Conservation (phyloP, 1,284 basidiomycete species). For the Ustilago cynodontis region DNA sequence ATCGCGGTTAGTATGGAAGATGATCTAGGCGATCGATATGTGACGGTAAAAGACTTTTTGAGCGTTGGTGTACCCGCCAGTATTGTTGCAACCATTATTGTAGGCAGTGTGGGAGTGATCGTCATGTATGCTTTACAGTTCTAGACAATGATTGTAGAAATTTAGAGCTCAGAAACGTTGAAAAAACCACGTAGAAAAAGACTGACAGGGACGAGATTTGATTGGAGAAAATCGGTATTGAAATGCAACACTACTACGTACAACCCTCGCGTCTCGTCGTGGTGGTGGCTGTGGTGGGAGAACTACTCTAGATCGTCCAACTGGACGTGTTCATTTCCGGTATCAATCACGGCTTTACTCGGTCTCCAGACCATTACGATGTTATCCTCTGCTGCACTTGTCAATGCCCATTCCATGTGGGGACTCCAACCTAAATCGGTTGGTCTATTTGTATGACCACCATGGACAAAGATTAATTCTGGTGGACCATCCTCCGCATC, state of each 20-base stretch:
- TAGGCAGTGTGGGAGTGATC: constrained; percentile 64
- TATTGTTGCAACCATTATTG: constrained; percentile 79
- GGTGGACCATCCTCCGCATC: constrained; percentile 97
- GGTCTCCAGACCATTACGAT: constrained; percentile 67
- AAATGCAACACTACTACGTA: not conserved
- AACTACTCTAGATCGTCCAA: constrained; percentile 39
- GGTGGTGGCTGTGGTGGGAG: too few species aligned
- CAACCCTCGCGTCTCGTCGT: not conserved
- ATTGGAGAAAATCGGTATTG: too few species aligned
- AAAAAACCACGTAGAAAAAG: too few species aligned
- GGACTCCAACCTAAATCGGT: constrained; percentile 68
- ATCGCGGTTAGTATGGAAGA: constrained; percentile 85
- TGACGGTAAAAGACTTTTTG: constrained; percentile 79
- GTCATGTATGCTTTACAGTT: constrained; percentile 62
- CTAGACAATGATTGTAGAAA: not conserved
- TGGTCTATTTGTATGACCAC: constrained; percentile 67
- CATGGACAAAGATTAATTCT: constrained; percentile 68
- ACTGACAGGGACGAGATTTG: too few species aligned
- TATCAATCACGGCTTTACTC: constrained; percentile 48
- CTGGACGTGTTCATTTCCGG: constrained; percentile 36
- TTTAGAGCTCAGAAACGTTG: too few species aligned
- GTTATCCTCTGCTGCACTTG: constrained; percentile 67
- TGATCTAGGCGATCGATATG: constrained; percentile 83
- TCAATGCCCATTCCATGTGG: constrained; percentile 65
- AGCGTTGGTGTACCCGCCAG: constrained; percentile 93